phyloP scores from a whole-genome alignment of 108 stramenopile species.

The Nitzschia sp. region DNA sequence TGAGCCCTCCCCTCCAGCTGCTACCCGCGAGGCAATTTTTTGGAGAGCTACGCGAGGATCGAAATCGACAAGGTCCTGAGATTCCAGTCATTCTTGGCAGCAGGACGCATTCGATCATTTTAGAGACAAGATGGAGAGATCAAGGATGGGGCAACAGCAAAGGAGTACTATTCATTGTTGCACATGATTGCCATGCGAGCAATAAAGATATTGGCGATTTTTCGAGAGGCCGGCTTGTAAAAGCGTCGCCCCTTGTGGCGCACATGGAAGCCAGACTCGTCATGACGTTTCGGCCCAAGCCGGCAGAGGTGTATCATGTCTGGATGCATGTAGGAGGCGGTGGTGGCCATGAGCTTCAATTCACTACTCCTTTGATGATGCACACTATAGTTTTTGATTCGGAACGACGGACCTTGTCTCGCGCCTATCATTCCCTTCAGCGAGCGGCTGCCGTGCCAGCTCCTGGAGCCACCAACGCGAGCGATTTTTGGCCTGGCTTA shows the following conservation, averaged over 20 bases:
- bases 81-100: slow-evolving; percentile 6
- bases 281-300: not conserved
- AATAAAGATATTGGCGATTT: not conserved
- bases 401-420: not conserved
- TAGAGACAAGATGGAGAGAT: slow-evolving; percentile 15
- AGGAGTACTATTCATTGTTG: slow-evolving; percentile 14
- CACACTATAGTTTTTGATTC: not conserved
- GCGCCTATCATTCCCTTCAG: not conserved
- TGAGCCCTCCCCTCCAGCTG: not conserved
- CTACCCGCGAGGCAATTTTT: not conserved
- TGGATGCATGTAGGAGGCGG: slow-evolving; percentile 3
- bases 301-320: not conserved
- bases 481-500: not conserved
- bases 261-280: not conserved
- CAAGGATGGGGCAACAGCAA: slow-evolving; percentile 23
- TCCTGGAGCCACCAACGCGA: not conserved
- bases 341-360: slow-evolving; percentile 5
- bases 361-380: slow-evolving; percentile 1
- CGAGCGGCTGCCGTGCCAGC: not conserved
- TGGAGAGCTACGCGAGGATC: not conserved
- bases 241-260: not conserved
- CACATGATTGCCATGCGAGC: not conserved
- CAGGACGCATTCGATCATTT: slow-evolving; percentile 4
- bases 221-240: not conserved
- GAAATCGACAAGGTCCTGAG: not conserved